Conservation (phyloP, 2,329 filamentous ascomycete species). For the Incumbomyces lentus region DNA sequence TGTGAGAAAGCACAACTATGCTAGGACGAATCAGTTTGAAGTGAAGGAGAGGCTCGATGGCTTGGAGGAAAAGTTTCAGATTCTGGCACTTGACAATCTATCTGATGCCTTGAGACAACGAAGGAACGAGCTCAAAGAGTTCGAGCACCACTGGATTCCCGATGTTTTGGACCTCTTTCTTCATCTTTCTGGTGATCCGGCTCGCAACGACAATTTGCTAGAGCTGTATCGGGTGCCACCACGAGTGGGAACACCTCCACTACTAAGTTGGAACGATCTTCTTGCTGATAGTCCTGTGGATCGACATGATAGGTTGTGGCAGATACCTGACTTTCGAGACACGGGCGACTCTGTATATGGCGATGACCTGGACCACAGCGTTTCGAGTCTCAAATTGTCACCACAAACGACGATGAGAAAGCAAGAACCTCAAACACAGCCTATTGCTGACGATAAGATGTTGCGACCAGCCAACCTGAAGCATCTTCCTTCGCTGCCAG, state of each 20-base stretch:
- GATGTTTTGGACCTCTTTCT: constrained; percentile 72
- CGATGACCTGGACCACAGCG: constrained; percentile 18
- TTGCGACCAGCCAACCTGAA: too few species aligned
- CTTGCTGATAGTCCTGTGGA: constrained; percentile 65
- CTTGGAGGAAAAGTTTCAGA: constrained; percentile 74
- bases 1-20: constrained; percentile 37
- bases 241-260: constrained; percentile 34
- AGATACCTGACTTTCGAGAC: constrained; percentile 53
- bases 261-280: constrained; percentile 69
- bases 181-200: constrained; percentile 70
- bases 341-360: constrained; percentile 37
- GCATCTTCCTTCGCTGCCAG: too few species aligned
- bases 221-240: constrained; percentile 49
- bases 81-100: constrained; percentile 68
- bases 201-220: constrained; percentile 55
- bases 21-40: constrained; percentile 66
- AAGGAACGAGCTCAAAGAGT: constrained; percentile 47
- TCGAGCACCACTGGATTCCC: constrained; percentile 57
- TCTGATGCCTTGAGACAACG: constrained; percentile 57
- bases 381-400: too few species aligned
- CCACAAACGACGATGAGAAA: too few species aligned
- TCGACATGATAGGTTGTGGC: constrained; percentile 59
- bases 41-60: constrained; percentile 56
- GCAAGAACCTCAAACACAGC: constrained; percentile 7
- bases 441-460: constrained; percentile 9